phyloP scores from a whole-genome alignment of 164 flowering plant genomes.

The Kalanchoe fedtschenkoi region DNA sequence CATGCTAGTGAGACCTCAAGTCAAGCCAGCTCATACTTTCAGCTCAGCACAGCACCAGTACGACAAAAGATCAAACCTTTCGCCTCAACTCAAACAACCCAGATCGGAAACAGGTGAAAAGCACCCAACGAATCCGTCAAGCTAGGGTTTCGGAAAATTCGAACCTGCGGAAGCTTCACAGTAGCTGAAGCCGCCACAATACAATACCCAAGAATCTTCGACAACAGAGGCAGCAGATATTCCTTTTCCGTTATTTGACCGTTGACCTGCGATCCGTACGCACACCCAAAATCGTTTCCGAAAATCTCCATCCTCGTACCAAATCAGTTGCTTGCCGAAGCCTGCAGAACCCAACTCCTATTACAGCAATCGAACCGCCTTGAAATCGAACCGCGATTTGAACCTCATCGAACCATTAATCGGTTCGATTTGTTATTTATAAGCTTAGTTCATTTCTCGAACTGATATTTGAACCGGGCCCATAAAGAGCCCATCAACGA shows the following conservation, averaged over 20 bases:
- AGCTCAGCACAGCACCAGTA: too few relatives aligned
- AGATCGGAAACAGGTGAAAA: not conserved
- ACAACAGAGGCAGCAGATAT: slow-evolving; percentile 80
- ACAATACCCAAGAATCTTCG: slow-evolving; percentile 82
- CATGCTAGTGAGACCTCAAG: too few relatives aligned
- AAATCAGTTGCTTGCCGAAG: not conserved
- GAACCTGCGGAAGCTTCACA: slow-evolving; percentile 92
- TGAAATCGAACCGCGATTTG: not conserved
- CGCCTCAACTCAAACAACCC: too few relatives aligned
- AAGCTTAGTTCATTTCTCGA: too few relatives aligned
- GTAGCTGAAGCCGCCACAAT: slow-evolving; percentile 94
- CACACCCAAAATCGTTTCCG: slow-evolving; percentile 80
- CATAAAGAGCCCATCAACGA: too few relatives aligned
- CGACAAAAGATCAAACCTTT: too few relatives aligned
- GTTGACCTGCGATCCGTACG: slow-evolving; percentile 43
- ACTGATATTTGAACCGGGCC: too few relatives aligned
- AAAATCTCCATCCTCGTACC: slow-evolving; percentile 32
- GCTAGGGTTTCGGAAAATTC: not conserved
- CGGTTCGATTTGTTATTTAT: too few relatives aligned
- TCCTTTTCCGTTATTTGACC: slow-evolving; percentile 65
- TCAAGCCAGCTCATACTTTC: too few relatives aligned
- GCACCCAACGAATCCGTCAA: not conserved
- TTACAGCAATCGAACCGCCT: too few relatives aligned
- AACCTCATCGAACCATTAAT: too few relatives aligned
- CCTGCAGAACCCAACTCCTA: not conserved